phyloP scores from a whole-genome alignment of 768 basidiomycete genomes.

The Tylopilus vinaceipallidus region DNA sequence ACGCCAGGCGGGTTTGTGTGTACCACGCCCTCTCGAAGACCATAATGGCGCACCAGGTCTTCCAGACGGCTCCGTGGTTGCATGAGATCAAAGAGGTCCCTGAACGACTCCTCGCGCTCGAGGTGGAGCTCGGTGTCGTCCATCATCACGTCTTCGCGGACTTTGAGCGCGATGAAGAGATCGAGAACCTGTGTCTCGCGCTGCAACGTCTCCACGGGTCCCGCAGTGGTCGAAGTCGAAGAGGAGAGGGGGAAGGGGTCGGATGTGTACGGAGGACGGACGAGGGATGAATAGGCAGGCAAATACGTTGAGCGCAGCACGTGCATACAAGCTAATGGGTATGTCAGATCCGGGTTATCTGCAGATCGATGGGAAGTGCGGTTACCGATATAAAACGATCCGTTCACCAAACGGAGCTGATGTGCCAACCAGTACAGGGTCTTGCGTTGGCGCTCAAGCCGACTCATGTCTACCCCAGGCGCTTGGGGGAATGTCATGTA shows the following conservation, averaged over 20 bases:
- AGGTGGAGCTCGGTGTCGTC: slow-evolving; percentile 76
- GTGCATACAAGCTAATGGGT: slow-evolving; percentile 66
- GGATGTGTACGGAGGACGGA: slow-evolving; percentile 68
- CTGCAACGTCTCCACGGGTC: slow-evolving; percentile 48
- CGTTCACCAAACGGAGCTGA: slow-evolving; percentile 62
- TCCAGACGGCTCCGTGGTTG: slow-evolving; percentile 77
- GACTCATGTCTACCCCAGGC: slow-evolving; percentile 38
- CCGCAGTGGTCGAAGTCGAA: slow-evolving; percentile 20
- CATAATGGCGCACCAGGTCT: slow-evolving; percentile 57
- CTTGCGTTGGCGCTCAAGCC: slow-evolving; percentile 55
- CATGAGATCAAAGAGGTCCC: slow-evolving; percentile 73
- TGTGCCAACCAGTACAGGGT: slow-evolving; percentile 70
- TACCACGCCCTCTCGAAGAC: slow-evolving; percentile 39
- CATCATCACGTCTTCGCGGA: slow-evolving; percentile 73
- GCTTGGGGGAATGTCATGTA: slow-evolving; percentile 59
- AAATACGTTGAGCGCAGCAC: slow-evolving; percentile 76
- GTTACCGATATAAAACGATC: slow-evolving; percentile 63
- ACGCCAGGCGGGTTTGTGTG: slow-evolving; percentile 5
- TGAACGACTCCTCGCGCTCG: slow-evolving; percentile 71
- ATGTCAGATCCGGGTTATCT: slow-evolving; percentile 1
- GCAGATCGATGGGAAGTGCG: background rate
- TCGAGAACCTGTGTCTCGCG: slow-evolving; percentile 77
- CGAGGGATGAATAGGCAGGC: slow-evolving; percentile 56
- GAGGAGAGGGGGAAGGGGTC: slow-evolving; percentile 69
- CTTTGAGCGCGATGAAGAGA: slow-evolving; percentile 76